These are phyloP conservation scores for Alternaria sp. DNA, from an alignment of 2,329 filamentous ascomycete species.

Conservation along the genomic window DNA sequence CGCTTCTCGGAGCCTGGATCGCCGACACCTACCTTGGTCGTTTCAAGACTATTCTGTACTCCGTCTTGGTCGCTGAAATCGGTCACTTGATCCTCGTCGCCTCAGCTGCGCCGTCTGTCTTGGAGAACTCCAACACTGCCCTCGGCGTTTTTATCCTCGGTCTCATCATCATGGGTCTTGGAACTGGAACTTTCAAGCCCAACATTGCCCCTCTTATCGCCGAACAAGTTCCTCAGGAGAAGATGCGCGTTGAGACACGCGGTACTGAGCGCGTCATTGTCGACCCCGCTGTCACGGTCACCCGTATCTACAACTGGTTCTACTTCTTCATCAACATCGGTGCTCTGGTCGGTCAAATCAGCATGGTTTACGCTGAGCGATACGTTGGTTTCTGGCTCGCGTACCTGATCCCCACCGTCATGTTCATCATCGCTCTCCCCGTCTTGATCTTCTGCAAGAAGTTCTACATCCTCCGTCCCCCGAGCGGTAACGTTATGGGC, in stretches of 20 bases:
- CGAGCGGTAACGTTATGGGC: constrained; percentile 70
- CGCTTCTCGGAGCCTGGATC: constrained; percentile 63
- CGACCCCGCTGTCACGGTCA: constrained; percentile 69
- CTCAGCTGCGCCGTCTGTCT: constrained; percentile 60
- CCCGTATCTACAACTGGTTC: constrained; percentile 68
- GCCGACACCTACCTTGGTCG: constrained; percentile 67
- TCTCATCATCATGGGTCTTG: constrained; percentile 68
- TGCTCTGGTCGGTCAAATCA: constrained; percentile 43
- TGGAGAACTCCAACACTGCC: constrained; percentile 56
- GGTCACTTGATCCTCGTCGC: constrained; percentile 62
- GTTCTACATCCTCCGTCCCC: constrained; percentile 65
- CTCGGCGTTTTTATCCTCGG: constrained; percentile 63
- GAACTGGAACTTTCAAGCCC: constrained; percentile 73
- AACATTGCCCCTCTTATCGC: constrained; percentile 65
- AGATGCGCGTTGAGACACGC: constrained; percentile 52
- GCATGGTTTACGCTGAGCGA: constrained; percentile 49
- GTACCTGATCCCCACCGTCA: constrained; percentile 69
- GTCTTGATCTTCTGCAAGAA: constrained; percentile 67
- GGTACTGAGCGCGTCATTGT: constrained; percentile 67
- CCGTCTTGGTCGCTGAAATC: constrained; percentile 64
- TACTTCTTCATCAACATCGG: constrained; percentile 50
- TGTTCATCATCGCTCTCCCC: constrained; percentile 66
- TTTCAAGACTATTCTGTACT: constrained; percentile 65
- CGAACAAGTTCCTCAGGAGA: constrained; percentile 68
- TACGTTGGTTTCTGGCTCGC: constrained; percentile 75